A percentile compares a stretch with the other conserved stretches of the same genome.
phyloP scores from a whole-genome alignment of 768 basidiomycete genomes.

The Crassisporium funariophilum region DNA sequence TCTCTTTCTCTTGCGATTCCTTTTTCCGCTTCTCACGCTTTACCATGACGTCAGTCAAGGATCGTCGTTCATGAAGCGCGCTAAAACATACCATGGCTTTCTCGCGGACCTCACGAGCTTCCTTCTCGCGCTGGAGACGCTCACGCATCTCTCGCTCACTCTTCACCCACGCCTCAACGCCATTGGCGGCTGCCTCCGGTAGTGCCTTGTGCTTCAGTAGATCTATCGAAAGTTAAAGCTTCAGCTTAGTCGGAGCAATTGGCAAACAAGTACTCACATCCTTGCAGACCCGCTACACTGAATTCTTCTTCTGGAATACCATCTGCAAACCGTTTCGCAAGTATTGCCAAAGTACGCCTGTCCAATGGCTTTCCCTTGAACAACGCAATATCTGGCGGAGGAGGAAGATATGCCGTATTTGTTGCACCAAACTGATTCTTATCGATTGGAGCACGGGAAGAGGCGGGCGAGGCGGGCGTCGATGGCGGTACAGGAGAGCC shows the following conservation, averaged over 20 bases:
- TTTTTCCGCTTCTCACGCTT: slow-evolving; percentile 53
- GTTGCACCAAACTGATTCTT: slow-evolving; percentile 52
- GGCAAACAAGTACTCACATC: slow-evolving; percentile 60
- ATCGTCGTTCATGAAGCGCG: not conserved
- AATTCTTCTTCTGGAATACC: slow-evolving; percentile 84
- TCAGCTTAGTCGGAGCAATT: not conserved
- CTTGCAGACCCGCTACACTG: slow-evolving; percentile 88
- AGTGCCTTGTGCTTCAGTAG: slow-evolving; percentile 83
- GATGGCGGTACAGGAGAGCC: slow-evolving; percentile 12
- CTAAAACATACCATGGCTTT: slow-evolving; percentile 59
- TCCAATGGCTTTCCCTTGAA: slow-evolving; percentile 63
- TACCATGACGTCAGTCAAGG: not conserved
- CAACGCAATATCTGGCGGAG: slow-evolving; percentile 63
- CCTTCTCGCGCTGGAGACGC: slow-evolving; percentile 72
- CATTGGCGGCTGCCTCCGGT: slow-evolving; percentile 73
- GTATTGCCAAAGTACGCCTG: slow-evolving; percentile 58
- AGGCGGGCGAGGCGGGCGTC: not conserved
- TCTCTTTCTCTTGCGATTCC: slow-evolving; percentile 58
- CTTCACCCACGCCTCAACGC: slow-evolving; percentile 71
- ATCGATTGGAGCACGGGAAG: slow-evolving; percentile 10
- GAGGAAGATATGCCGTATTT: slow-evolving; percentile 64
- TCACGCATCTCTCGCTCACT: slow-evolving; percentile 76
- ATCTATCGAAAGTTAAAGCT: slow-evolving; percentile 41
- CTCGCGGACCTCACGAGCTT: slow-evolving; percentile 67
- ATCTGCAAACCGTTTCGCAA: slow-evolving; percentile 81